Evolutionary conservation across 192 early-diverging fungal species (phyloP).

Genomic region (Entophlyctis helioformis): DNA sequence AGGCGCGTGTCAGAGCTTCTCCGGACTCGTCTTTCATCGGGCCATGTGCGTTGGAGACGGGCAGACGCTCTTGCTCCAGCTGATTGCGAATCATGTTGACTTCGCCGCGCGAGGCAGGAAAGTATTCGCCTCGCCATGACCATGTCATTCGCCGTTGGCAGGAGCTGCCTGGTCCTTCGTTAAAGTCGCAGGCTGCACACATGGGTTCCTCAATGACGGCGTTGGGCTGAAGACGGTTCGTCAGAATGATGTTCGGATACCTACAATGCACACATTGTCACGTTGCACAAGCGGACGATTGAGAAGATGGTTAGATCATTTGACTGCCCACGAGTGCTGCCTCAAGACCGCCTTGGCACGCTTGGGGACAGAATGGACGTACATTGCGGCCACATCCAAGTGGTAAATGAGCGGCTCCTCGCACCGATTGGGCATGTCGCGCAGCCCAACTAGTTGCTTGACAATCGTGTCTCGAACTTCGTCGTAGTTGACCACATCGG

Average conservation of each 20-base stretch:
- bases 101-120: slow-evolving; percentile 79
- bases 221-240: slow-evolving; percentile 95
- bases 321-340: too few species aligned
- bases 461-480: slow-evolving; percentile 44
- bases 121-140: slow-evolving; percentile 97
- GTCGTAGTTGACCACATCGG: slow-evolving; percentile 80
- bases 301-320: too few species aligned
- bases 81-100: slow-evolving; percentile 83
- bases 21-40: too few species aligned
- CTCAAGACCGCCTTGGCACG: too few species aligned
- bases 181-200: slow-evolving; percentile 90
- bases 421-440: slow-evolving; percentile 63
- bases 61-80: slow-evolving; percentile 71
- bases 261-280: too few species aligned
- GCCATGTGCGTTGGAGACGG: slow-evolving; percentile 26
- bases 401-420: slow-evolving; percentile 90
- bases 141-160: slow-evolving; percentile 93
- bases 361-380: too few species aligned
- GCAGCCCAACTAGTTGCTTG: slow-evolving; percentile 23
- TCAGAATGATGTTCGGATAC: slow-evolving; percentile 98
- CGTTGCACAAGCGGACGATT: too few species aligned
- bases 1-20: too few species aligned
- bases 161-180: slow-evolving; percentile 62
- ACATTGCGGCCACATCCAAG: slow-evolving; percentile 99
- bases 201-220: slow-evolving; percentile 80